Evolutionary conservation across 768 basidiomycete genomes (phyloP).

Genomic region (Sistotremastrum niveocremeum): DNA sequence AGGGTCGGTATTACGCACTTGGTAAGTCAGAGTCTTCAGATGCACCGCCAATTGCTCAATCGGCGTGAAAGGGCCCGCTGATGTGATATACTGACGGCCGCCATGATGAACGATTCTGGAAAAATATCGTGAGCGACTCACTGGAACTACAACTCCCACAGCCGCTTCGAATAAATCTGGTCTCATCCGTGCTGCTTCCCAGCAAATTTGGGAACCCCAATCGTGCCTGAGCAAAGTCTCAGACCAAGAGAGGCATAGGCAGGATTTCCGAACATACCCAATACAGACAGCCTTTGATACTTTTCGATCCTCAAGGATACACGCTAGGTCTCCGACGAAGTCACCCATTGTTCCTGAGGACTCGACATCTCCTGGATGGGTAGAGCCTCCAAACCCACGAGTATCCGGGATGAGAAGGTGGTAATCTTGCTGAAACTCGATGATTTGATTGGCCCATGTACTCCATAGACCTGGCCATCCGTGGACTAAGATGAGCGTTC

Average conservation of each 20-base stretch:
- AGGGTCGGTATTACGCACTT: constrained; percentile 1
- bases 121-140: constrained; percentile 16
- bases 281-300: constrained; percentile 42
- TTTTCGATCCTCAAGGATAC: constrained; percentile 40
- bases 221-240: constrained; percentile 43
- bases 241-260: not conserved
- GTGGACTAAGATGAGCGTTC: constrained; percentile 54
- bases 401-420: constrained; percentile 48
- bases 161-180: constrained; percentile 52
- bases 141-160: constrained; percentile 46
- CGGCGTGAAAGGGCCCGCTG: constrained; percentile 33
- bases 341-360: constrained; percentile 48
- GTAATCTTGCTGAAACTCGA: constrained; percentile 49
- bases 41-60: constrained; percentile 23
- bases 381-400: constrained; percentile 59
- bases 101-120: no score
- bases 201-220: constrained; percentile 59
- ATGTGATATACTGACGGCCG: constrained; percentile 41
- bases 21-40: constrained; percentile 44
- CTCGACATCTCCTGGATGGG: constrained; percentile 47
- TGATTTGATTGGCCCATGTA: constrained; percentile 59
- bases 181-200: constrained; percentile 52
- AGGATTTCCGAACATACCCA: constrained; percentile 29
- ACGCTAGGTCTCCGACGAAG: constrained; percentile 47
- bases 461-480: constrained; percentile 75